phyloP scores from a whole-genome alignment of 2,329 filamentous ascomycete genomes.

The Fusarium sp. region DNA sequence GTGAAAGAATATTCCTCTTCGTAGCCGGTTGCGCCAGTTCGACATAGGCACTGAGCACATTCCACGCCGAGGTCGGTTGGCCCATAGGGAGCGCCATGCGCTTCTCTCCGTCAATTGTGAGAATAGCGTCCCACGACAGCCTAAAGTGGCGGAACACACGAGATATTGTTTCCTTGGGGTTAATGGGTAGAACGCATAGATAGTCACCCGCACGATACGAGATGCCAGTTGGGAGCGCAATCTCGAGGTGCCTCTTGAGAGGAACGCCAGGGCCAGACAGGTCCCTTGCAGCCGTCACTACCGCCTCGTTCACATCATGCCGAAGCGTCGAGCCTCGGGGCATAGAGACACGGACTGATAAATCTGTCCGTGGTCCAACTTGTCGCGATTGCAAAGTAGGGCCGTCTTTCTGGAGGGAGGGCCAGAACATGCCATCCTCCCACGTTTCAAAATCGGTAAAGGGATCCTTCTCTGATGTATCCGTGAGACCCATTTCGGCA shows the following conservation, averaged over 20 bases:
- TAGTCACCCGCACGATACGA: slow-evolving; percentile 80
- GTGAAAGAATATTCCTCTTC: slow-evolving; percentile 60
- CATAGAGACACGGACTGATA: background rate
- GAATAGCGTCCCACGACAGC: slow-evolving; percentile 73
- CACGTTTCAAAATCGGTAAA: slow-evolving; percentile 75
- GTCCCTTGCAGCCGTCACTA: slow-evolving; percentile 66
- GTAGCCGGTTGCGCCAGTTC: slow-evolving; percentile 79
- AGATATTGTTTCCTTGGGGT: slow-evolving; percentile 71
- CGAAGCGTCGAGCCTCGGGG: slow-evolving; percentile 64
- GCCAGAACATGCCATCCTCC: slow-evolving; percentile 68
- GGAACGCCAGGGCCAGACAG: slow-evolving; percentile 65
- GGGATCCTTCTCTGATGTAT: slow-evolving; percentile 72
- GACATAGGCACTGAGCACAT: slow-evolving; percentile 76
- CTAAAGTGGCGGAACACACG: slow-evolving; percentile 74
- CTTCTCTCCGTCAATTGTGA: slow-evolving; percentile 65
- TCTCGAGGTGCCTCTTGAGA: slow-evolving; percentile 72
- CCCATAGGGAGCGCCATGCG: slow-evolving; percentile 66
- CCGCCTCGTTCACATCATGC: slow-evolving; percentile 72
- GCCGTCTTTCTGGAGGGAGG: slow-evolving; percentile 62
- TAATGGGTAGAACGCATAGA: slow-evolving; percentile 77
- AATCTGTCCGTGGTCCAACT: background rate
- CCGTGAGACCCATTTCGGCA: slow-evolving; percentile 64
- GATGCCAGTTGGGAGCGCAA: slow-evolving; percentile 73
- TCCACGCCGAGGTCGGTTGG: slow-evolving; percentile 70
- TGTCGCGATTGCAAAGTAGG: slow-evolving; percentile 58